A percentile compares a stretch with the other conserved stretches of the same genome.
These are phyloP conservation scores for Zymoseptoria ardabiliae DNA, from an alignment of 2,329 filamentous ascomycete species.

Conservation along the genomic window DNA sequence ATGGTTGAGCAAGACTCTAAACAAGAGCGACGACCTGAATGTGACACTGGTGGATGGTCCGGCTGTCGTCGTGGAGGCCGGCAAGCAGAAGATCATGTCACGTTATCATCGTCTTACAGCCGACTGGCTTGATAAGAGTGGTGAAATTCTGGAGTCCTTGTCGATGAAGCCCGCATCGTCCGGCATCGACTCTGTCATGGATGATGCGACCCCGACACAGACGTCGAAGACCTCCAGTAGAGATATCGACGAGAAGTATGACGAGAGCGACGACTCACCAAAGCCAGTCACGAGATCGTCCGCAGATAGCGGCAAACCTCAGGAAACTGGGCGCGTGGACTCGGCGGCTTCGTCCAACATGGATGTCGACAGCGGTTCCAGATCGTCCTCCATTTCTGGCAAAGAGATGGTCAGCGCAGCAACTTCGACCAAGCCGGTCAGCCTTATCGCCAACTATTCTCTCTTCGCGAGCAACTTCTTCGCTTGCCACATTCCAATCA, in stretches of 20 bases:
- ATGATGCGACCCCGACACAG: constrained; percentile 10
- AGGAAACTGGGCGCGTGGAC: not conserved
- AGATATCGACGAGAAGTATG: constrained; percentile 22
- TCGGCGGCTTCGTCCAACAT: constrained; percentile 13
- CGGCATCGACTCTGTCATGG: constrained; percentile 18
- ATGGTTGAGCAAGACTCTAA: constrained; percentile 51
- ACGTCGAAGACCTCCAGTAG: constrained; percentile 5
- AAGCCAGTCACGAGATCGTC: constrained; percentile 1
- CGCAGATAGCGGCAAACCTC: constrained; percentile 4
- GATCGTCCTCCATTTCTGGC: constrained; percentile 3
- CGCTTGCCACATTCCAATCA: constrained; percentile 64
- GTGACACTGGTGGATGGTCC: constrained; percentile 46
- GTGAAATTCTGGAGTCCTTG: constrained; percentile 52
- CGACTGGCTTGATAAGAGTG: constrained; percentile 68
- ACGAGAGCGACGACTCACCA: constrained; percentile 14
- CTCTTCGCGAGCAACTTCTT: constrained; percentile 70
- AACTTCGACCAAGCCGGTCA: constrained; percentile 51
- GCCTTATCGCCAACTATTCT: constrained; percentile 72
- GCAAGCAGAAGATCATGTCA: constrained; percentile 31
- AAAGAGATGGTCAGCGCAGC: not conserved
- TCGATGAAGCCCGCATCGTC: constrained; percentile 7
- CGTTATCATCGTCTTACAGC: constrained; percentile 53
- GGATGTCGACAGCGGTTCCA: constrained; percentile 17
- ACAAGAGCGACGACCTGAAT: constrained; percentile 45
- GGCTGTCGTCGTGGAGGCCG: constrained; percentile 32